phyloP scores from a whole-genome alignment of 305 asterid species.

The Rubia balearica region DNA sequence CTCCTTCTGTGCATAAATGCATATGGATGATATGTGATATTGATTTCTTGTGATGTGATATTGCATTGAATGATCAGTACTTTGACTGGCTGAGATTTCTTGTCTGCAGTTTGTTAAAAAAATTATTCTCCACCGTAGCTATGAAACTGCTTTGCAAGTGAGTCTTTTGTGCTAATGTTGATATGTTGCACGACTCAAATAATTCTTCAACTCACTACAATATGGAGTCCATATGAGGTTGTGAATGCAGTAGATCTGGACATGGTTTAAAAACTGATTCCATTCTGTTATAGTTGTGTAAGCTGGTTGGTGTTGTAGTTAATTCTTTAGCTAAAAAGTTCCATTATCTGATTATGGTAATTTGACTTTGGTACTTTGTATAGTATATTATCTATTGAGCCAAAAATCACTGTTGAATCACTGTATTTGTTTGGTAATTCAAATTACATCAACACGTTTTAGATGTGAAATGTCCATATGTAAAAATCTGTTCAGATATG shows the following conservation, averaged over 20 bases:
- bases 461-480: too few species aligned
- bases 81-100: constrained; percentile 3
- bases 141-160: not conserved
- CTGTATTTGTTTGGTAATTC: not conserved
- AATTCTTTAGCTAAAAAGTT: not conserved
- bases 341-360: not conserved
- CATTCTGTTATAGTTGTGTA: not conserved
- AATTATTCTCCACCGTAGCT: not conserved
- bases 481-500: too few species aligned
- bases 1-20: not conserved
- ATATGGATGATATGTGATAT: not conserved
- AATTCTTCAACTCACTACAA: not conserved
- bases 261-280: not conserved
- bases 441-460: not conserved
- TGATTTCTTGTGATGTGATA: not conserved
- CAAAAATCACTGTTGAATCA: not conserved
- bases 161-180: not conserved
- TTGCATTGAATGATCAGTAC: not conserved
- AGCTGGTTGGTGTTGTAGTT: constrained; percentile 2
- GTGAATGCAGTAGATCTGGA: not conserved
- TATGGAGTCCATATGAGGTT: not conserved
- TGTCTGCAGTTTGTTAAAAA: not conserved
- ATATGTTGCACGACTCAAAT: not conserved
- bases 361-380: not conserved
- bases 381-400: too few species aligned